Conservation (phyloP, 2,329 filamentous ascomycete genomes). For the Cytospora leucostoma region DNA sequence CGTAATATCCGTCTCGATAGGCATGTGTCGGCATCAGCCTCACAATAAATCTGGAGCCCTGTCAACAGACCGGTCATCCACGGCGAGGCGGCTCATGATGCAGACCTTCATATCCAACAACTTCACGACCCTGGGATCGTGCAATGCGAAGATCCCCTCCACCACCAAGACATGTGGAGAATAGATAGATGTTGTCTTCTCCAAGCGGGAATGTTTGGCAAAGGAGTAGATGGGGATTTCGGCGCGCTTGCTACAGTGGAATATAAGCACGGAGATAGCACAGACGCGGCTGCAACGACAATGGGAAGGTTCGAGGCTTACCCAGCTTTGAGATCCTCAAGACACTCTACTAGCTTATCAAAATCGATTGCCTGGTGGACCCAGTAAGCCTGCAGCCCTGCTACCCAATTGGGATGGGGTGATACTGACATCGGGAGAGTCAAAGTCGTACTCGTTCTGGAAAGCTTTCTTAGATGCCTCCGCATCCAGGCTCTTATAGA, state of each 20-base stretch:
- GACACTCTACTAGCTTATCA: conserved; percentile 76
- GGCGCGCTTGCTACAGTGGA: conserved; percentile 67
- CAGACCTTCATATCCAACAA: conserved; percentile 85
- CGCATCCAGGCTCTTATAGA: conserved; percentile 85
- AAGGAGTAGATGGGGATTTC: conserved; percentile 97
- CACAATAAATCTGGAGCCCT: conserved; percentile 75
- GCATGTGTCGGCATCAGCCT: conserved; percentile 93
- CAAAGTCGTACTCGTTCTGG: conserved; percentile 91
- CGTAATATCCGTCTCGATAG: conserved; percentile 82
- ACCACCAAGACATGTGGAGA: conserved; percentile 94
- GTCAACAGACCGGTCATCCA: background rate
- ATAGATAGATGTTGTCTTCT: conserved; percentile 84
- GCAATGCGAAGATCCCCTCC: conserved; percentile 93
- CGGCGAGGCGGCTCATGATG: background rate
- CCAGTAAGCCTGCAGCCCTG: background rate
- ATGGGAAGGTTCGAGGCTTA: conserved; percentile 47
- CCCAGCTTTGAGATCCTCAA: conserved; percentile 89
- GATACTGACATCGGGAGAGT: conserved; percentile 71
- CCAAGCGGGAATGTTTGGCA: conserved; percentile 78
- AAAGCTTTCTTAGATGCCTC: conserved; percentile 83
- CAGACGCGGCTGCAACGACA: background rate
- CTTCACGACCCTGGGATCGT: conserved; percentile 82
- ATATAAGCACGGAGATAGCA: conserved; percentile 21
- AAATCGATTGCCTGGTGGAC: conserved; percentile 77
- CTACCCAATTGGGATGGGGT: background rate